Base-by-base conservation (phyloP, 2,329 filamentous ascomycete species). In the Thelonectria discophora region DNA sequence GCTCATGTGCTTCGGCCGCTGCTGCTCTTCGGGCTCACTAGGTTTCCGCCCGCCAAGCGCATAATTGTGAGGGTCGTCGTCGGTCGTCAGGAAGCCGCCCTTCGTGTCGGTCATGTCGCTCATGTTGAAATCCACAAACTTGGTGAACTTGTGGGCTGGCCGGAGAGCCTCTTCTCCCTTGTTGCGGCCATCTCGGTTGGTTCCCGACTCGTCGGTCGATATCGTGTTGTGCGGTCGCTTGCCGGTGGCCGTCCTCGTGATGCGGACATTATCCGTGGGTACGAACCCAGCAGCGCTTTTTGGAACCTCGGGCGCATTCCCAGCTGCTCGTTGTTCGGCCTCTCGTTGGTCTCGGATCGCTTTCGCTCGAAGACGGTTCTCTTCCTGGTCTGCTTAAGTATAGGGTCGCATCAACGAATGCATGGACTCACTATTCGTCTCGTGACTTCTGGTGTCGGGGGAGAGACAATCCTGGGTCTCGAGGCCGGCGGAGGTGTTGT, bases 21-120 rank as follows among this genome's bases (percentile, higher is more conserved):
- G 86, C 9, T 84, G 69, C 4, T 76, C 77, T 8, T 77, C 74
- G 21, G 66, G 62, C 58, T 71, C 74, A 34, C 62, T 74, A 15
- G 68, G 65, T 78, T 54, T 84, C 76, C 66, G 79, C 9, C 75
- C 80, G 7, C 80, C 82, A 69, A 89, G 86, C 9, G 90, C 92
- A 68, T 90, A 90, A 74, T 97, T 97, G 74, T 90, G 88, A 1
- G 95, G 95, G 76, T 99, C 95, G 73, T 99, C 95, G 64, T 94
- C 91, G 1, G 87, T 85, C n/a, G 90, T 91, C 66, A 99, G 79
- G 77, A 99, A 99, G 1, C 95, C 95, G 64, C 95, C 95, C 74
- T 97, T 97, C 1, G 94, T 98, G 76, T 99, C 95, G 7, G 90
- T 96, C 93, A 99, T 98, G 79, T 94, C 91, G 74, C 91, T 94